Conservation (phyloP, 805 yeast genomes). For the Zygosaccharomyces rouxii region DNA sequence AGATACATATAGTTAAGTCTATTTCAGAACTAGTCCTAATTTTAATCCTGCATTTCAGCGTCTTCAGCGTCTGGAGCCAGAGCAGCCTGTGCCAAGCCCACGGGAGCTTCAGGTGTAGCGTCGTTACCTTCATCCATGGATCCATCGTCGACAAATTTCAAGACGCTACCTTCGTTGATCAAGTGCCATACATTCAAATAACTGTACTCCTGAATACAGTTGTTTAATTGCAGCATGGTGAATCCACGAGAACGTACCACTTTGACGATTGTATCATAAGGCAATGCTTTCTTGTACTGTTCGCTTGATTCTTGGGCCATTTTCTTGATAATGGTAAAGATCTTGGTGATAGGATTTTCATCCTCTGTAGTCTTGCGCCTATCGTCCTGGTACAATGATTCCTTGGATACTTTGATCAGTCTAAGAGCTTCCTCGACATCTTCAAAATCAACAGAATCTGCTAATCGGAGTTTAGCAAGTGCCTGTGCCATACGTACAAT, state of each 20-base stretch:
- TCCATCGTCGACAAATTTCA: conserved; percentile 51
- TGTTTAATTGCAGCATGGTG: conserved; percentile 71
- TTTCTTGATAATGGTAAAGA: conserved; percentile 65
- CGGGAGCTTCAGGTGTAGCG: conserved; percentile 2
- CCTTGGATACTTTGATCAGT: conserved; percentile 79
- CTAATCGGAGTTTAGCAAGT: conserved; percentile 82
- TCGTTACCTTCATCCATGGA: conserved; percentile 19
- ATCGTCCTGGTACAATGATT: conserved; percentile 61
- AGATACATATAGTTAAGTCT: background rate
- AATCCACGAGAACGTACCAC: conserved; percentile 76
- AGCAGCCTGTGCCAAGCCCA: conserved; percentile 3
- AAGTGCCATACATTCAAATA: conserved; percentile 71
- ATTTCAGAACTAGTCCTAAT: background rate
- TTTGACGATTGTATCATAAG: conserved; percentile 50
- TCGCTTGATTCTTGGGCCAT: conserved; percentile 44
- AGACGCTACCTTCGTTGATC: conserved; percentile 62
- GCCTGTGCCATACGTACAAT: conserved; percentile 93
- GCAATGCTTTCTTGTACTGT: conserved; percentile 33
- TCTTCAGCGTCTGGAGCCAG: conserved; percentile 7
- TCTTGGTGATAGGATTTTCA: conserved; percentile 59
- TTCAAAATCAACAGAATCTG: conserved; percentile 58
- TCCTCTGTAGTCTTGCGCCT: conserved; percentile 51
- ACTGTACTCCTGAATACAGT: conserved; percentile 71
- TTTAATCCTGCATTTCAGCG: conserved; percentile 10
- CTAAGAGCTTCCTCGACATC: conserved; percentile 97